These are phyloP conservation scores for Maudiozyma turicensis DNA, from an alignment of 805 yeast genomes.

Conservation along the genomic window DNA sequence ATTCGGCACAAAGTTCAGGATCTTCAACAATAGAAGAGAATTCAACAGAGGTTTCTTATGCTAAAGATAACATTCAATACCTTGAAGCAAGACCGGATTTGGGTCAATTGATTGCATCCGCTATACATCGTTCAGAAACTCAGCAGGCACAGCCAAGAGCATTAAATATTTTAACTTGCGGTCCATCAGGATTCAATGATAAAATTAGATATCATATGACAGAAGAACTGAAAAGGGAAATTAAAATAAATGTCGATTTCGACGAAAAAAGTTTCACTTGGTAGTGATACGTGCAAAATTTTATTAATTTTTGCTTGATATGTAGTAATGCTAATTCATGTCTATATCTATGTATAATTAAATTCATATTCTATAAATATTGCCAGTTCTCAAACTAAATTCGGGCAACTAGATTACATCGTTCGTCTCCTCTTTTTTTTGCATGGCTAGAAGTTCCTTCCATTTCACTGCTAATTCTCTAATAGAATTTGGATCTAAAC, in stretches of 20 bases:
- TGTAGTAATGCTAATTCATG: neutral
- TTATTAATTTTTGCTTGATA: neutral
- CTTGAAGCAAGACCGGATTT: conserved; percentile 41
- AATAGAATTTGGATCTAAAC: conserved; percentile 57
- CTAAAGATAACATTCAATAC: conserved; percentile 7
- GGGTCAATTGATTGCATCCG: conserved; percentile 30
- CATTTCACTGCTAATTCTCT: conserved; percentile 58
- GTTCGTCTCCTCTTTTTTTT: conserved; percentile 14
- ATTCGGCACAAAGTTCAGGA: neutral
- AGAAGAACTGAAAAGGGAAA: conserved; percentile 24
- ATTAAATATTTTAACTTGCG: conserved; percentile 42
- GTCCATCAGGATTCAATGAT: conserved; percentile 53
- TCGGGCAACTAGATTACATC: neutral
- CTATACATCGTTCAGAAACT: conserved; percentile 13
- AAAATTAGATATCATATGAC: conserved; percentile 41
- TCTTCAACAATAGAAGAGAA: neutral
- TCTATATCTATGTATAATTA: neutral
- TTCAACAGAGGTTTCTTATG: neutral
- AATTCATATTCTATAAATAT: neutral
- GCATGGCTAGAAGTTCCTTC: conserved; percentile 33
- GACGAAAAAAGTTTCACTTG: conserved; percentile 30
- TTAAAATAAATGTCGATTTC: conserved; percentile 24
- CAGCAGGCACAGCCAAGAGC: conserved; percentile 34
- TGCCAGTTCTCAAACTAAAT: neutral
- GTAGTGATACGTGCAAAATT: conserved; percentile 5